Evolutionary conservation across 1,284 basidiomycete species (phyloP).

Genomic region (Sporisorium exsertum): DNA sequence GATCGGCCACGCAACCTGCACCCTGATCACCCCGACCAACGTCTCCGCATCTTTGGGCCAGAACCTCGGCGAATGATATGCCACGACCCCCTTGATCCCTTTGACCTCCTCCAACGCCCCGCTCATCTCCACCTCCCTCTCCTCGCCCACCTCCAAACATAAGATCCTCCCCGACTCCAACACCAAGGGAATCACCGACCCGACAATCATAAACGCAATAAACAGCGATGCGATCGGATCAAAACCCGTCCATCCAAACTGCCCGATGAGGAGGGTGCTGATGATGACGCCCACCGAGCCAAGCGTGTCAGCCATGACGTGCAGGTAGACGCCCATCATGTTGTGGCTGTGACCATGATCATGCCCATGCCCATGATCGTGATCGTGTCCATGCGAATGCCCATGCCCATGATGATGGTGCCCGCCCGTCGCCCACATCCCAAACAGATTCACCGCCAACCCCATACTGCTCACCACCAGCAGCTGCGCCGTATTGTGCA

Average conservation of each 20-base stretch:
- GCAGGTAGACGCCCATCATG: slow-evolving; percentile 98
- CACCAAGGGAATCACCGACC: slow-evolving; percentile 92
- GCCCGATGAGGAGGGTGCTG: slow-evolving; percentile 93
- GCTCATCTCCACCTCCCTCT: slow-evolving; percentile 77
- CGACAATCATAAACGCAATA: slow-evolving; percentile 93
- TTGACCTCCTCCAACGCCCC: slow-evolving; percentile 82
- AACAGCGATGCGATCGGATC: slow-evolving; percentile 98
- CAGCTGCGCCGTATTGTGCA: slow-evolving; percentile 90
- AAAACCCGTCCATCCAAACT: slow-evolving; percentile 99
- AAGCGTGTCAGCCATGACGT: slow-evolving; percentile 72
- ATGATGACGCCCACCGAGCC: slow-evolving; percentile 98
- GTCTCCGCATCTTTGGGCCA: slow-evolving; percentile 93
- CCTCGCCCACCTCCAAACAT: slow-evolving; percentile 82
- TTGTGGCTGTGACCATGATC: slow-evolving; percentile 87
- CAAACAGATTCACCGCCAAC: slow-evolving; percentile 92
- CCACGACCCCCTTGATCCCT: slow-evolving; percentile 78
- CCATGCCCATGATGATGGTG: slow-evolving; percentile 64
- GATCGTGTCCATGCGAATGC: slow-evolving; percentile 78
- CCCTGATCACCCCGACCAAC: slow-evolving; percentile 83
- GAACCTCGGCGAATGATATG: slow-evolving; percentile 85
- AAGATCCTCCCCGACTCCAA: slow-evolving; percentile 91
- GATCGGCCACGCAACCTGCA: slow-evolving; percentile 71
- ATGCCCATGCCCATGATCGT: slow-evolving; percentile 71
- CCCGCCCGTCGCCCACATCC: slow-evolving; percentile 95
- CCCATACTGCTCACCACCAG: slow-evolving; percentile 89